phyloP scores from a whole-genome alignment of 305 asterid genomes.

The Withania somnifera region DNA sequence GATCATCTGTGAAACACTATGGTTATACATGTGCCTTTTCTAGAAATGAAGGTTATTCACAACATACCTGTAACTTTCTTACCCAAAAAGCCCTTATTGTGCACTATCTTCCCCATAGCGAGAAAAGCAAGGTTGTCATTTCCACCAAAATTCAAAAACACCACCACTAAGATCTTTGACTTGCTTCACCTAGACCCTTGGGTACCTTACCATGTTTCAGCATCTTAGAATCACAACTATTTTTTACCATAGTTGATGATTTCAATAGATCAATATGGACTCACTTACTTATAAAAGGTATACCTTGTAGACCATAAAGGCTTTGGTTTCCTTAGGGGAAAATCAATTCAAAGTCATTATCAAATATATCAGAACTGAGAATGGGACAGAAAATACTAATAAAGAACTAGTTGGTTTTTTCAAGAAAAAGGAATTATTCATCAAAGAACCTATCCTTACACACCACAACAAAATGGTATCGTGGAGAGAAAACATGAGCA shows the following conservation, averaged over 20 bases:
- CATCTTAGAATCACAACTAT: neutral
- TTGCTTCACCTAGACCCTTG: neutral
- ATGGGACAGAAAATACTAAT: neutral
- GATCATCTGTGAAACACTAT: neutral
- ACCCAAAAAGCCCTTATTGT: neutral
- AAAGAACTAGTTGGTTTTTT: neutral
- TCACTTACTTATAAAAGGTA: neutral
- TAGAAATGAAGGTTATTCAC: neutral
- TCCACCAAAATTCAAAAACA: neutral
- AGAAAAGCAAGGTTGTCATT: rapidly evolving
- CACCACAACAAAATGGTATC: no score
- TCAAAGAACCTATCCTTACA: neutral
- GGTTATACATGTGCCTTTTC: neutral
- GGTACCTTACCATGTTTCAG: neutral
- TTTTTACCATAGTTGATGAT: neutral
- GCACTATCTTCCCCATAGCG: neutral
- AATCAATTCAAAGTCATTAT: neutral
- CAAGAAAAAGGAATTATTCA: neutral
- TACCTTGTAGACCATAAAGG: neutral
- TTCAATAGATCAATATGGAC: neutral
- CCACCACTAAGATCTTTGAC: neutral
- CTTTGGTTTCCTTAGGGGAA: neutral
- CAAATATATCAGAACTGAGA: neutral
- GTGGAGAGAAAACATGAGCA: no score
- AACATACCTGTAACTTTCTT: neutral